Conservation (phyloP, 164 flowering plant species). For the Echeveria elegans region DNA sequence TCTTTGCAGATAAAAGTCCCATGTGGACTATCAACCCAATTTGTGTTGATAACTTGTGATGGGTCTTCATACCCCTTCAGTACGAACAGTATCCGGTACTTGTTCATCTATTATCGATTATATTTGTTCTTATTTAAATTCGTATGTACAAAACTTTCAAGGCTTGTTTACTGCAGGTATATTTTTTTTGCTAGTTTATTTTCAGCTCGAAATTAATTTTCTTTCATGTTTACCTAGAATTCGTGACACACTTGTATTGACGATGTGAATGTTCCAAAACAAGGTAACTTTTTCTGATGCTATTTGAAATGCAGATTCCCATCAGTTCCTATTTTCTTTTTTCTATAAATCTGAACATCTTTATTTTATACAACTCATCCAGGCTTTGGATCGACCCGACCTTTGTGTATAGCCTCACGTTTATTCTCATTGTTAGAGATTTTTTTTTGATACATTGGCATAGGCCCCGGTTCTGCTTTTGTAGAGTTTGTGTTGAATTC, state of each 20-base stretch:
- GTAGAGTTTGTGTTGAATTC: too few relatives aligned
- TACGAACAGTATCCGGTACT: constrained; percentile 57
- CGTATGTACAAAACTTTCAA: too few relatives aligned
- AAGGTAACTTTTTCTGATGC: constrained; percentile 54
- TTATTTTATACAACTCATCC: constrained; percentile 19
- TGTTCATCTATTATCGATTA: not conserved
- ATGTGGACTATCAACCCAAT: constrained; percentile 65
- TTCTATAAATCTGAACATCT: too few relatives aligned
- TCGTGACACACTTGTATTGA: constrained; percentile 79
- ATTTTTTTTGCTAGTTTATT: too few relatives aligned
- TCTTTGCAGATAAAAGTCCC: constrained; percentile 76
- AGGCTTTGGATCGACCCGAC: constrained; percentile 74
- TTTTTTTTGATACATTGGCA: too few relatives aligned
- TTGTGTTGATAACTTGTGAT: constrained; percentile 64
- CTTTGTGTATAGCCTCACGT: too few relatives aligned
- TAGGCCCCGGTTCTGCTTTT: too few relatives aligned
- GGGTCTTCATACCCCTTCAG: constrained; percentile 70
- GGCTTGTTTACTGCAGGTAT: too few relatives aligned
- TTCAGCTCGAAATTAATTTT: too few relatives aligned
- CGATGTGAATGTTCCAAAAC: constrained; percentile 78
- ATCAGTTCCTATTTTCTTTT: not conserved
- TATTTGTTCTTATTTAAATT: not conserved
- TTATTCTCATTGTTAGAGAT: too few relatives aligned
- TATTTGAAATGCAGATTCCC: not conserved
- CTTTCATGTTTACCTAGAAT: constrained; percentile 36